These are phyloP conservation scores for Entomophthora muscae DNA, from an alignment of 371 early-diverging fungal species.

Conservation along the genomic window DNA sequence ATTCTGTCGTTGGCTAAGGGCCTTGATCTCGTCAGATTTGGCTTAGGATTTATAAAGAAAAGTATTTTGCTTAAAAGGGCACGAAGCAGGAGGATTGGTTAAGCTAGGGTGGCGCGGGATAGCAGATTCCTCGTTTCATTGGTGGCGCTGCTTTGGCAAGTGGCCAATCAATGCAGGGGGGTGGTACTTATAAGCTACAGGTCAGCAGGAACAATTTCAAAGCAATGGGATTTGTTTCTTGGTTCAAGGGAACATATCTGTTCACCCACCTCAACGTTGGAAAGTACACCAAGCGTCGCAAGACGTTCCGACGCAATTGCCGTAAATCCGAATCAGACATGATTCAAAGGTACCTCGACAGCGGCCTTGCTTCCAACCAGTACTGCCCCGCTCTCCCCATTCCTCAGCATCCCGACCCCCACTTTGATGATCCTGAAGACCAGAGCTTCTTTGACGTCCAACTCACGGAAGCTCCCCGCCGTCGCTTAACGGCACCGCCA, in stretches of 20 bases:
- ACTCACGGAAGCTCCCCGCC: neutral
- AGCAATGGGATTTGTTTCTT: neutral
- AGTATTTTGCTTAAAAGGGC: too few relatives aligned
- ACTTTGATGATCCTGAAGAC: neutral
- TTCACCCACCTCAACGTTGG: neutral
- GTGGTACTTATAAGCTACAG: too few relatives aligned
- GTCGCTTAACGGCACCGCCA: neutral
- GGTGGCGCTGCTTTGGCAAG: too few relatives aligned
- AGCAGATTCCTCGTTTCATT: too few relatives aligned
- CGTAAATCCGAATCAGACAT: neutral
- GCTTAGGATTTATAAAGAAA: too few relatives aligned
- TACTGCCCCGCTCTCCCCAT: neutral
- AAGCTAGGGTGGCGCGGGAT: too few relatives aligned
- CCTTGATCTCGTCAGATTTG: too few relatives aligned
- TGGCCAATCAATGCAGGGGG: too few relatives aligned
- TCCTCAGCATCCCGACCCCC: neutral
- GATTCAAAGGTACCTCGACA: neutral
- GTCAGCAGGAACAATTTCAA: too few relatives aligned
- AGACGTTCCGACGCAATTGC: neutral
- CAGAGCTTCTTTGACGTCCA: neutral
- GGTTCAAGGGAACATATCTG: neutral
- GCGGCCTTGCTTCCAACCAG: neutral
- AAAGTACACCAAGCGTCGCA: neutral
- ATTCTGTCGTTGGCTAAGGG: too few relatives aligned
- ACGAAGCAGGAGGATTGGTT: too few relatives aligned